Evolutionary conservation across 169 alveolate genomes (phyloP), one percentile per base, ranked within the genome.

Genomic region (Condylostoma magnum): DNA sequence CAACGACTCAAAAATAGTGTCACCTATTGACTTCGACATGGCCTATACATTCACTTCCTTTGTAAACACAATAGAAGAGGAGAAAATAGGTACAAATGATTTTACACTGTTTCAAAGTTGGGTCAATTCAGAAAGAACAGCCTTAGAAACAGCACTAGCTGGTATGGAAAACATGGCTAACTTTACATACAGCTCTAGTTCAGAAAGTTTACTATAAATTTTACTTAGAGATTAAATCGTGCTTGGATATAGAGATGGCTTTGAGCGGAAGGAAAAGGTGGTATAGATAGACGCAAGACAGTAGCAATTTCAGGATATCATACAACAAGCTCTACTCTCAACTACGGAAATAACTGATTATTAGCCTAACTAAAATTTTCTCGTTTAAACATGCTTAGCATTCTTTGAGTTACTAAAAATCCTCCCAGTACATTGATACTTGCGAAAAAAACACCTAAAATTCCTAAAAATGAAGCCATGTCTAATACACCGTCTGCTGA

Each of bases 381-480:
- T n/a, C n/a, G n/a, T 69, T 69, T 81, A 82, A 95, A 95, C 99
- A 95, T 95, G 69, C 85, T 86, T 60, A 95, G 93, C 99, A 95
- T 95, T 77, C 99, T 90, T 65, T 91, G 77, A 27, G 99, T 93
- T 55, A 95, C 95, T 53, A 80, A 77, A 79, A 95, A 95, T 56
- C 99, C 99, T 20, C 98, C 99, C 54, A 77, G 75, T 72, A 90
- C 82, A 47, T 89, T 85, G 25, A 80, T 55, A 28, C 91, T 71
- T 20, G 90, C 81, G 20, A 86, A 65, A 18, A 72, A 54, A 57
- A 83, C 89, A n/a, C 76, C 54, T 25, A 57, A 8, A 34, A 55
- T 18, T 6, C 83, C 79, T 70, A 76, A 44, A 31, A 66, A 18
- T 30, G 79, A 50, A 6, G 53, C 68, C 8, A 27, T 47, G 41